Conservation (phyloP, 208 protist genomes). For the Novymonas esmeraldas region DNA sequence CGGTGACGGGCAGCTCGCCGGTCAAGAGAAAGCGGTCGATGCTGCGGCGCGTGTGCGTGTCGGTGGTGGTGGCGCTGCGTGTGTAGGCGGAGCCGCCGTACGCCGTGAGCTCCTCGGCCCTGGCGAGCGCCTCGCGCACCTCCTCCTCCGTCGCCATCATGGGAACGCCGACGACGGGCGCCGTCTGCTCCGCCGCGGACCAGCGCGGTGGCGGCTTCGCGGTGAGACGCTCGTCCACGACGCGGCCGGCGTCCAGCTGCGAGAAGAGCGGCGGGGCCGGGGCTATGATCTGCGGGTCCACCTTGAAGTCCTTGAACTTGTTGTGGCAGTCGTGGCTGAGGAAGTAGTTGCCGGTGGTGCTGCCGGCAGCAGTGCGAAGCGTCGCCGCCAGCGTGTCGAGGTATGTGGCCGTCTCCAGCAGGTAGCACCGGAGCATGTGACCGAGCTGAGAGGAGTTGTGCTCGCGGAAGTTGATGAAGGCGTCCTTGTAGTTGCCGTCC, state of each 20-base stretch:
- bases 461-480: constrained; percentile 43
- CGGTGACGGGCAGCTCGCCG: constrained; percentile 14
- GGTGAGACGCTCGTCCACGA: constrained; percentile 20
- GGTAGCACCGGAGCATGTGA: constrained; percentile 34
- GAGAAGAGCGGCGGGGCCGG: constrained; percentile 29
- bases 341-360: constrained; percentile 24
- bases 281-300: constrained; percentile 8
- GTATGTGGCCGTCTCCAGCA: constrained; percentile 38
- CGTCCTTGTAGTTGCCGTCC: constrained; percentile 39
- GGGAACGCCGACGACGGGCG: constrained; percentile 11
- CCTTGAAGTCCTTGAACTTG: constrained; percentile 42
- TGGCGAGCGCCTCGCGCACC: neutral
- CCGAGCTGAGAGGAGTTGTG: constrained; percentile 49
- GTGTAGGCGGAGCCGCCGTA: constrained; percentile 16
- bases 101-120: neutral
- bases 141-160: constrained; percentile 6
- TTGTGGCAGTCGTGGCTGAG: constrained; percentile 32
- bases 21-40: constrained; percentile 28
- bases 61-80: neutral
- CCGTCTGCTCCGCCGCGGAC: neutral
- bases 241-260: neutral
- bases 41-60: constrained; percentile 13
- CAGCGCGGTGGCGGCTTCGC: constrained; percentile 17
- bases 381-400: constrained; percentile 29
- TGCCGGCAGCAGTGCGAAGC: constrained; percentile 25